Conservation (phyloP, 257 asterid species). For the Hygrophila difformis region DNA sequence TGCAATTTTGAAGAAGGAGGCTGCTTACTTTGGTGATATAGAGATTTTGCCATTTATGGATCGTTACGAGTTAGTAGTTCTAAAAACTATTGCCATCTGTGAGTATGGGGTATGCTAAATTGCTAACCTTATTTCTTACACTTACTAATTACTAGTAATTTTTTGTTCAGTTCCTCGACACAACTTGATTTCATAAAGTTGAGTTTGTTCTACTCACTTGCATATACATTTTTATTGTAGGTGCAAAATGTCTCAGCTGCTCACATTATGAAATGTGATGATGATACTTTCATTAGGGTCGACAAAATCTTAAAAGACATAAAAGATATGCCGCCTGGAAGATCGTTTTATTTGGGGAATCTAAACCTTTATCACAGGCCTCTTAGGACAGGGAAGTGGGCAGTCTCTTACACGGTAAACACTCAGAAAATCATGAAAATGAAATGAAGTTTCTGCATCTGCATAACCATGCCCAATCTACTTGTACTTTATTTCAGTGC, state of each 20-base stretch:
- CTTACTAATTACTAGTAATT: slow-evolving; percentile 7
- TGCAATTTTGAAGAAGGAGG: slow-evolving; percentile 91
- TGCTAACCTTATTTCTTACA: slow-evolving; percentile 18
- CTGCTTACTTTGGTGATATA: slow-evolving; percentile 89
- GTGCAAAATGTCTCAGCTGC: slow-evolving; percentile 68
- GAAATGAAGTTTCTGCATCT: neutral
- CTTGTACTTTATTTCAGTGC: neutral
- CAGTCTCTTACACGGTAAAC: too few relatives aligned
- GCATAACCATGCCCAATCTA: too few relatives aligned
- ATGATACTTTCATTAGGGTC: slow-evolving; percentile 80
- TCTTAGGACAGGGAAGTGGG: slow-evolving; percentile 97
- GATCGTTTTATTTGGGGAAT: slow-evolving; percentile 83
- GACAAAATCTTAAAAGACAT: slow-evolving; percentile 67
- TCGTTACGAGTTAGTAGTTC: slow-evolving; percentile 92
- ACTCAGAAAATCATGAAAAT: slow-evolving; percentile 40
- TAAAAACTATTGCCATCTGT: slow-evolving; percentile 90
- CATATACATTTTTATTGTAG: slow-evolving; percentile 32
- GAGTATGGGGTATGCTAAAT: slow-evolving; percentile 69
- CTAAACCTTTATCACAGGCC: slow-evolving; percentile 87
- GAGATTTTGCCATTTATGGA: slow-evolving; percentile 92
- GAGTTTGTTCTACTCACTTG: slow-evolving; percentile 10
- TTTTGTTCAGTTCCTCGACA: slow-evolving; percentile 4
- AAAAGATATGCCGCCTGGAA: slow-evolving; percentile 37
- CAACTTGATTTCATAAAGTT: slow-evolving; percentile 4
- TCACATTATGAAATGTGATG: too few relatives aligned